Evolutionary conservation across 306 rosid species (phyloP).

Genomic region (Rubus parviflorus): DNA sequence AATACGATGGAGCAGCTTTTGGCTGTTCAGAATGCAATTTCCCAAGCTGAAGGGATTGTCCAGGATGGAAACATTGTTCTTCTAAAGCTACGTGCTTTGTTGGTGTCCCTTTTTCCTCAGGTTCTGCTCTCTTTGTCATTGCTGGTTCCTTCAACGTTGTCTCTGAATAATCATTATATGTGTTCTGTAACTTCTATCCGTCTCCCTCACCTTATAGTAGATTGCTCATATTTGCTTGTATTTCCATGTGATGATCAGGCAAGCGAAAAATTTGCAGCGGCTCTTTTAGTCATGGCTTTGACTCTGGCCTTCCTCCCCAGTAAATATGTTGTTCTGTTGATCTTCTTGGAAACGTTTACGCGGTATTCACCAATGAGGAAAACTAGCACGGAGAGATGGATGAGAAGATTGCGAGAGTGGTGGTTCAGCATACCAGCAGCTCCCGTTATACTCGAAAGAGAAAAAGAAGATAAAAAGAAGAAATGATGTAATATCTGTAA

Average conservation of each 20-base stretch:
- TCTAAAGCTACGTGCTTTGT: slow-evolving; percentile 77
- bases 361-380: slow-evolving; percentile 72
- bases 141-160: neutral
- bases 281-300: slow-evolving; percentile 51
- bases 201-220: neutral
- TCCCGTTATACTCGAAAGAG: slow-evolving; percentile 84
- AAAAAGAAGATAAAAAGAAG: slow-evolving; percentile 77
- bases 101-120: slow-evolving; percentile 84
- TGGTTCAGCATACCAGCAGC: slow-evolving; percentile 99
- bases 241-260: slow-evolving; percentile 59
- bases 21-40: slow-evolving; percentile 81
- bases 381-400: slow-evolving; percentile 77
- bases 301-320: slow-evolving; percentile 61
- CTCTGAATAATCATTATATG: neutral
- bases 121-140: slow-evolving; percentile 40
- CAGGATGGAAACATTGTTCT: slow-evolving; percentile 79
- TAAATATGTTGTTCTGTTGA: slow-evolving; percentile 50
- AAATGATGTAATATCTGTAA: slow-evolving; percentile 44
- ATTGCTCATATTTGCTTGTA: slow-evolving; percentile 21
- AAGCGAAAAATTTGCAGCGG: slow-evolving; percentile 61
- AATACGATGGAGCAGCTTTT: slow-evolving; percentile 94
- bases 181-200: neutral
- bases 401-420: slow-evolving; percentile 88
- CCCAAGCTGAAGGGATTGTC: slow-evolving; percentile 72
- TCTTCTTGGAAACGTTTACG: slow-evolving; percentile 71